Percentiles rank a stretch among this genome's conserved stretches.
Evolutionary conservation across 2,329 filamentous ascomycete genomes (phyloP).

Genomic region (Ophiostoma sp.): DNA sequence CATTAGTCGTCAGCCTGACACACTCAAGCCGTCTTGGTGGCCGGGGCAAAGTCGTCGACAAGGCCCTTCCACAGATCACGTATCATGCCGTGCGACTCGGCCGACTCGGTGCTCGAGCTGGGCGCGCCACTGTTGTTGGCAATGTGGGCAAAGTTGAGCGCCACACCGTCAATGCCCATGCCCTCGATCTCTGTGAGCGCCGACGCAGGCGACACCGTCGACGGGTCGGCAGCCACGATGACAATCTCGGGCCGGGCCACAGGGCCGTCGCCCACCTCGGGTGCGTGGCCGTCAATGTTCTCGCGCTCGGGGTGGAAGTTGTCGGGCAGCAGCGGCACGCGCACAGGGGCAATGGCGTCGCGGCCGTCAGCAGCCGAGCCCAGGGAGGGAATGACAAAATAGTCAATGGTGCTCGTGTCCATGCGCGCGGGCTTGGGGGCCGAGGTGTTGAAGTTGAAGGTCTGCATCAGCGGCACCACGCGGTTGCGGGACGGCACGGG

Average conservation of each 20-base stretch:
- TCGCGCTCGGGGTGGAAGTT: conserved; percentile 46
- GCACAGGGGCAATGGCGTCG: conserved; percentile 38
- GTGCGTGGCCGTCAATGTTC: conserved; percentile 38
- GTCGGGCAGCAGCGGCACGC: conserved; percentile 57
- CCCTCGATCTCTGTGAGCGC: conserved; percentile 54
- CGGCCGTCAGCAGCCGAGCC: conserved; percentile 28
- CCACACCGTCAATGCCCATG: conserved; percentile 51
- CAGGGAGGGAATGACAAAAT: conserved; percentile 46
- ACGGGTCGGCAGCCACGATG: conserved; percentile 54
- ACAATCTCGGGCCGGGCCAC: conserved; percentile 43
- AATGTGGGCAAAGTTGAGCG: conserved; percentile 50
- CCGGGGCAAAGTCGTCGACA: conserved; percentile 27
- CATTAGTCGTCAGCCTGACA: conserved; percentile 7
- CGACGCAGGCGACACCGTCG: conserved; percentile 43
- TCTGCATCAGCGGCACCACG: conserved; percentile 57
- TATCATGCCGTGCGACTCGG: conserved; percentile 42
- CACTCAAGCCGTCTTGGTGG: conserved; percentile 18
- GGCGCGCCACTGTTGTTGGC: conserved; percentile 33
- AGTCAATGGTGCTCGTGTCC: conserved; percentile 44
- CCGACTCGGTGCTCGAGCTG: not conserved
- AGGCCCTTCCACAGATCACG: conserved; percentile 52
- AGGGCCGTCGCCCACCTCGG: conserved; percentile 41
- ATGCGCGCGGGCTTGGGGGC: conserved; percentile 36
- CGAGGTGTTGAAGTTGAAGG: conserved; percentile 55
- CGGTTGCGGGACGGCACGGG: conserved; percentile 40